Evolutionary conservation across 805 yeast genomes (phyloP), one percentile per base, ranked within the genome.

Genomic region (Pichia gijzeniarum): DNA sequence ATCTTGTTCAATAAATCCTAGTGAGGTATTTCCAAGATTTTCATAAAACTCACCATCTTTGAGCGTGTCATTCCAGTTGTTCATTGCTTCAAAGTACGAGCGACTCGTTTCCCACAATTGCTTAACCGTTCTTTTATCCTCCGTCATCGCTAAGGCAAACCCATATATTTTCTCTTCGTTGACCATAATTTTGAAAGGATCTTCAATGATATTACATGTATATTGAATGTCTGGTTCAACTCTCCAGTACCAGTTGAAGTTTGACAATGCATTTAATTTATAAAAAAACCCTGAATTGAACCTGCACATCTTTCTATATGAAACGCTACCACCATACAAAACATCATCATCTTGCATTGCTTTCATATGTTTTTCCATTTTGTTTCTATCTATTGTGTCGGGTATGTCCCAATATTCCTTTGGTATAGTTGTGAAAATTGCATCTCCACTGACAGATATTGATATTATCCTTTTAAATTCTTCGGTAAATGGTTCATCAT

Each of bases 241-340:
- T 55, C 82, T 62, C 82, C 82, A 76, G 60, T 76, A 76, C 67
- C 72, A 76, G 43, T 71, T 72, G 58, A 73, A 76, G 4, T 65
- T 65, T 18, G 61, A 54, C 60, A 76, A 52, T 31, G 72, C 60
- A 27, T 68, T 67, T 56, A 73, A 68, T 53, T 72, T 68, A 64
- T 71, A 76, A 60, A 76, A 76, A 53, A 80, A 82, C 49, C 77
- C 77, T 27, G 69, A 62, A 43, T 62, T 66, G 50, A 59, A 72
- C 27, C 77, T 57, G 48, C 75, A 72, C 95, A 85, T 85, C 59
- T 81, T 83, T 51, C 91, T 69, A 59, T 85, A 85, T 16, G 79
- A 68, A 44, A 76, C 75, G 14, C 75, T 69, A 13, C 67, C 76
- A 14, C 82, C 89, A 58, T 84, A 84, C 12, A 74, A 67, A 22